Evolutionary conservation across 2,329 filamentous ascomycete genomes (phyloP).

Genomic region (Penicillium expansum): DNA sequence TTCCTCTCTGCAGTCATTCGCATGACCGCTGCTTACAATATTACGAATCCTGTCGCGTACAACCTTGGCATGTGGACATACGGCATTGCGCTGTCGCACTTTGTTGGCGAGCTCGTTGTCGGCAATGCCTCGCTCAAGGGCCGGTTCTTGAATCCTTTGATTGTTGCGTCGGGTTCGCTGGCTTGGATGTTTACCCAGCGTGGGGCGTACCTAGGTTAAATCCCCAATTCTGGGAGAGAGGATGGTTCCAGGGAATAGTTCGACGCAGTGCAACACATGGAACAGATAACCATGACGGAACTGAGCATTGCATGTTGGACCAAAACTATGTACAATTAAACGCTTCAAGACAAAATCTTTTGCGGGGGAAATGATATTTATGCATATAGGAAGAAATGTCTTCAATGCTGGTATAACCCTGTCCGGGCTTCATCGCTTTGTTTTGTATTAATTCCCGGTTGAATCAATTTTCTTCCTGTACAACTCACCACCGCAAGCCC

Average conservation of each 20-base stretch:
- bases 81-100: slow-evolving; percentile 72
- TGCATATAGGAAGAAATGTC: neutral
- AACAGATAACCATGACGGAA: neutral
- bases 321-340: neutral
- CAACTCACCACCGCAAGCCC: slow-evolving; percentile 73
- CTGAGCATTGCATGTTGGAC: neutral
- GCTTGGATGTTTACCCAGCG: slow-evolving; percentile 64
- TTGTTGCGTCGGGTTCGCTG: slow-evolving; percentile 55
- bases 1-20: slow-evolving; percentile 73
- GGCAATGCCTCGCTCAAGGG: slow-evolving; percentile 67
- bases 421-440: neutral
- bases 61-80: slow-evolving; percentile 81
- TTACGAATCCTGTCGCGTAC: slow-evolving; percentile 70
- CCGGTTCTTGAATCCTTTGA: slow-evolving; percentile 58
- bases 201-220: slow-evolving; percentile 32
- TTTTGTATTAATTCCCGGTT: neutral
- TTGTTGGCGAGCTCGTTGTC: slow-evolving; percentile 75
- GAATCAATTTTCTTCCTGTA: slow-evolving; percentile 69
- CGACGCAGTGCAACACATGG: neutral
- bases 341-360: neutral
- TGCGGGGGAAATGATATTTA: neutral
- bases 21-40: slow-evolving; percentile 79
- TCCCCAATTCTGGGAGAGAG: too few species aligned
- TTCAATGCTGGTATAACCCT: neutral
- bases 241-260: neutral